Evolutionary conservation across 176 grass and related monocot genomes (phyloP), one percentile per base, ranked within the genome.

Genomic region (Carex parvula): DNA sequence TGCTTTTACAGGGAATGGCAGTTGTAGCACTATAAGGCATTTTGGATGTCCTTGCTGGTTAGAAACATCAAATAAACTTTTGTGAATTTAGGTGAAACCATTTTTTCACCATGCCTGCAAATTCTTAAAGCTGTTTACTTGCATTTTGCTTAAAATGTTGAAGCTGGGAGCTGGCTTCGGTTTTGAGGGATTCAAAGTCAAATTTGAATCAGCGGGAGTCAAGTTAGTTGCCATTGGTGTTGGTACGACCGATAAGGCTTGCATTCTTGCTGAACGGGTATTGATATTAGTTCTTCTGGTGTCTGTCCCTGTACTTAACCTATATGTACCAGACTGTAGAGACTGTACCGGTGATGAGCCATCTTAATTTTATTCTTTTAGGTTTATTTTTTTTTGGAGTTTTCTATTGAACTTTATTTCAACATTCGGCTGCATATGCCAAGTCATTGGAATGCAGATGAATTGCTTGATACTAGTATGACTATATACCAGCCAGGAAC

Each of bases 161-260:
- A 73, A 98, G 92, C 48, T 98, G 95, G 95, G 95, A 98, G 74
- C 63, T 98, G 62, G 92, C 95, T 48, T 93, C 89, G 50, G 82
- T 91, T 22, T 50, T 97, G 70, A 91, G 85, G 42, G 90, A 94
- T 71, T 62, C 87, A 59, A 92, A 92, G n/a, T 75, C 88, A 48
- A 88, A 88, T 89, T 97, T 92, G 92, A 97, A 70, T 88, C 88
- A 20, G 82, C 88, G 35, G 90, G 87, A 21, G 83, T 92, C 22
- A 97, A 94, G 69, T 64, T 97, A 82, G 88, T 97, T 86, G 90
- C 83, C 71, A 74, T 97, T 83, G 88, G 92, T 81, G 87, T 97
- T 81, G 90, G 94, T 21, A 83, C 87, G 83, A 84, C 87, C 68
- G 83, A 86, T 84, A 97, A 89, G 92, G 92, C 90, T 32, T 80